phyloP scores from a whole-genome alignment of 2,329 filamentous ascomycete species.

The Domatiomyces catenatus region DNA sequence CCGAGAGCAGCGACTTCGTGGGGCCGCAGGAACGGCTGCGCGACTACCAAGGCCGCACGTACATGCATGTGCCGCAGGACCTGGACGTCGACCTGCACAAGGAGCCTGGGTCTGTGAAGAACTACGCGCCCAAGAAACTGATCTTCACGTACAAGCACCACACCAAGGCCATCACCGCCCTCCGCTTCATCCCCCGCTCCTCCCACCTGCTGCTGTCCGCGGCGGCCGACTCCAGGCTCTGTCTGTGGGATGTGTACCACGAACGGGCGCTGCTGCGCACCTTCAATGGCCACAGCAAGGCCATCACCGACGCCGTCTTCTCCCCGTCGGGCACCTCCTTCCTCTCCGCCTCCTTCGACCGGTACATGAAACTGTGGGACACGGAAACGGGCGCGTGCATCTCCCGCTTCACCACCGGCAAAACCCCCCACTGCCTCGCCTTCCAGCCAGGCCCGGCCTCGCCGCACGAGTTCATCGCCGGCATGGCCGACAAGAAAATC shows the following conservation, averaged over 20 bases:
- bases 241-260: constrained; percentile 91
- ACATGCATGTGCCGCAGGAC: constrained; percentile 94
- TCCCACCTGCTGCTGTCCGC: constrained; percentile 81
- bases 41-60: constrained; percentile 91
- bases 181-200: constrained; percentile 77
- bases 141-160: constrained; percentile 80
- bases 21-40: constrained; percentile 51
- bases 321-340: constrained; percentile 70
- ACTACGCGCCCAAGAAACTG: constrained; percentile 88
- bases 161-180: constrained; percentile 67
- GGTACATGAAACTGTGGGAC: constrained; percentile 96
- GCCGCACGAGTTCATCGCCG: constrained; percentile 73
- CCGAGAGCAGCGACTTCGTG: constrained; percentile 77
- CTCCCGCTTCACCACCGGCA: constrained; percentile 78
- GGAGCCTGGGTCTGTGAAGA: constrained; percentile 64
- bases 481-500: constrained; percentile 98
- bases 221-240: constrained; percentile 79
- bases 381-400: constrained; percentile 86
- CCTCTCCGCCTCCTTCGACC: constrained; percentile 81
- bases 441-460: constrained; percentile 63
- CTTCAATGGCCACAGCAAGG: constrained; percentile 82
- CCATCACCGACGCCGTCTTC: constrained; percentile 80
- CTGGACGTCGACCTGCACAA: constrained; percentile 73
- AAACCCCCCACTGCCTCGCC: constrained; percentile 84
- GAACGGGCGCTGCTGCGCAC: constrained; percentile 73